phyloP scores from a whole-genome alignment of 1,284 basidiomycete species.

The Sphagnurus paluster region DNA sequence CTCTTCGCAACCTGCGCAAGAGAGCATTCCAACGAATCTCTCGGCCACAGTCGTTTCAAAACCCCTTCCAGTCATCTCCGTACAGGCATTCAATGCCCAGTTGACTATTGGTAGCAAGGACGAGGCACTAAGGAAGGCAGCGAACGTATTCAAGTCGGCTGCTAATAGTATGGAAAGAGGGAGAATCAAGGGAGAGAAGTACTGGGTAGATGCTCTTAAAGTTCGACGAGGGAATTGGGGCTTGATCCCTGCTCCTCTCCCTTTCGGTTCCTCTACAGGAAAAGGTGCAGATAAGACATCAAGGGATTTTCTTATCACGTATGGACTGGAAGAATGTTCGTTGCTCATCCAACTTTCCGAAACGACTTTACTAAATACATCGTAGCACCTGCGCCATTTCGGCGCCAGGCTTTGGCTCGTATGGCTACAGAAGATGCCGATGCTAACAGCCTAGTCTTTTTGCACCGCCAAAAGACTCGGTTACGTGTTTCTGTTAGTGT shows the following conservation, averaged over 20 bases:
- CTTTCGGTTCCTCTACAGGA: constrained; percentile 62
- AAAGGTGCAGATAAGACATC: constrained; percentile 76
- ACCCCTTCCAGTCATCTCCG: constrained; percentile 60
- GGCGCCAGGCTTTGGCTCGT: constrained; percentile 66
- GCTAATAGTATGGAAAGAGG: constrained; percentile 67
- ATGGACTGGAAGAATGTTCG: constrained; percentile 77
- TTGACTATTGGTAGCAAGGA: constrained; percentile 76
- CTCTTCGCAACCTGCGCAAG: constrained; percentile 26
- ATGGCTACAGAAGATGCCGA: constrained; percentile 51
- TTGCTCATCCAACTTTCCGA: constrained; percentile 12
- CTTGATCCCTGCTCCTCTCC: constrained; percentile 72
- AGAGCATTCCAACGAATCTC: constrained; percentile 40
- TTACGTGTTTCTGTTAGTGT: constrained; percentile 56
- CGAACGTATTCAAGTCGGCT: constrained; percentile 65
- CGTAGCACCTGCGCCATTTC: constrained; percentile 62
- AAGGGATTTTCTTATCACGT: constrained; percentile 77
- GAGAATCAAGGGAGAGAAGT: constrained; percentile 60
- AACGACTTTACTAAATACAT: constrained; percentile 12
- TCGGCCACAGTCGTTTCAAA: constrained; percentile 67
- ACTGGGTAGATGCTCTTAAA: constrained; percentile 78
- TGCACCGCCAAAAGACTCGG: constrained; percentile 57
- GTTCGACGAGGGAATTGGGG: constrained; percentile 76
- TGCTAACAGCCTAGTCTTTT: constrained; percentile 54
- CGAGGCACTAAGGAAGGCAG: constrained; percentile 69
- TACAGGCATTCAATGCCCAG: constrained; percentile 75